Evolutionary conservation across 1,284 basidiomycete genomes (phyloP), one percentile per base, ranked within the genome.

Genomic region (Ceratobasidium sp.): DNA sequence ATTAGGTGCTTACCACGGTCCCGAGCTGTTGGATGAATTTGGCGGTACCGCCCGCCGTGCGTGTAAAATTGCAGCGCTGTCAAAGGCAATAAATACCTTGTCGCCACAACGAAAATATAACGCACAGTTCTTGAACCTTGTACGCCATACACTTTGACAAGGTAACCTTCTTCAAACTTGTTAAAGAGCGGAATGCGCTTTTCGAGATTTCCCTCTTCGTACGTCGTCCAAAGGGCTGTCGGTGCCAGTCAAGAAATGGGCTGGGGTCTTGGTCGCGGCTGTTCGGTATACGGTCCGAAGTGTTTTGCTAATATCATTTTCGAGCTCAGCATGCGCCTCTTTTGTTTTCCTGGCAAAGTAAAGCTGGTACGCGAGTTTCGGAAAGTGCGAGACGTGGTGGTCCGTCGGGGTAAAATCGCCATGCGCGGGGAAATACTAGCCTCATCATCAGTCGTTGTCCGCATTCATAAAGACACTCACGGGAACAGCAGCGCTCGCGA

Each of bases 101-200:
- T 37, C 27, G 29, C 34, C 54, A 13, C 14, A 73, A 29, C 0
- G 5, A 66, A 24, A 68, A 14, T 24, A n/a, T n/a, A n/a, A 84
- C 88, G 27, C 77, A 91, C 90, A 89, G 75, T 88, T 81, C 66
- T 84, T 81, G 78, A 91, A 91, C 87, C 86, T 77, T 89, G 88
- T 11, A 83, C 82, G 37, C 77, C 79, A 76, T 87, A 91, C 76
- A 89, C 86, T 62, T 88, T 84, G 0, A 90, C 85, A 75, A 90
- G 86, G 78, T 91, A 92, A 75, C 89, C 86, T 78, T 92, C 91
- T 80, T 91, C 88, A 29, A 85, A 83, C 0, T 78, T 61, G 0
- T 84, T 84, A 56, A 91, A 85, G 81, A 88, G 91, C 0, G 88
- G 86, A 64, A 90, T 84, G 0, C 86, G 84, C 3, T 87, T 84